phyloP scores from a whole-genome alignment of 306 rosid genomes.

The Comarum palustre region DNA sequence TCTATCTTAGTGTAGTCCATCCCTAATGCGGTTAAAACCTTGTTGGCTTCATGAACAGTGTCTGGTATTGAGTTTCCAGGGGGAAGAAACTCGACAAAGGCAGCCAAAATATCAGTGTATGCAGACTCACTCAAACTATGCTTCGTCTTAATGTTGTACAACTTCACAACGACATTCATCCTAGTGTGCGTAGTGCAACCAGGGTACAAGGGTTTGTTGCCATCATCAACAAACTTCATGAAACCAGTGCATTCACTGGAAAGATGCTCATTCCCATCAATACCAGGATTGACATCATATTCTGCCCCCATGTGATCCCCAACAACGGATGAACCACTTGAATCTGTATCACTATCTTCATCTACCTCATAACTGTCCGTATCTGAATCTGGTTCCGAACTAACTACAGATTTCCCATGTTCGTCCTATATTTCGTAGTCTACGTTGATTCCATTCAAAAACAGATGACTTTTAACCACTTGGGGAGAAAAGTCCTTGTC shows the following conservation, averaged over 20 bases:
- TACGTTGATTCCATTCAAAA: not conserved
- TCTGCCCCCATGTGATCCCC: not conserved
- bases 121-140: not conserved
- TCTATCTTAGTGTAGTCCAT: not conserved
- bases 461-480: not conserved
- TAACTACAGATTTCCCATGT: not conserved
- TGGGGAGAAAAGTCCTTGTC: not conserved
- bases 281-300: not conserved
- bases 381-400: not conserved
- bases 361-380: not conserved
- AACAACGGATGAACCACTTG: not conserved
- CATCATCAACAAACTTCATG: not conserved
- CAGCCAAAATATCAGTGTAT: not conserved
- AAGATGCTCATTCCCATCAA: not conserved
- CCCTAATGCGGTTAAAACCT: not conserved
- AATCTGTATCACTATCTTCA: too few species aligned
- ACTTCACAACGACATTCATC: not conserved
- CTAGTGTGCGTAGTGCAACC: not conserved
- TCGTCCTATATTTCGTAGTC: not conserved
- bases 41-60: not conserved
- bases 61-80: not conserved
- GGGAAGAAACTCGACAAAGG: not conserved
- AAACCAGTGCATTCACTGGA: not conserved
- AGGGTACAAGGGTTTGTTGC: not conserved
- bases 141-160: constrained; percentile 1